These are phyloP conservation scores for Bipolaris cookei DNA, from an alignment of 2,329 filamentous ascomycete genomes.

Conservation along the genomic window DNA sequence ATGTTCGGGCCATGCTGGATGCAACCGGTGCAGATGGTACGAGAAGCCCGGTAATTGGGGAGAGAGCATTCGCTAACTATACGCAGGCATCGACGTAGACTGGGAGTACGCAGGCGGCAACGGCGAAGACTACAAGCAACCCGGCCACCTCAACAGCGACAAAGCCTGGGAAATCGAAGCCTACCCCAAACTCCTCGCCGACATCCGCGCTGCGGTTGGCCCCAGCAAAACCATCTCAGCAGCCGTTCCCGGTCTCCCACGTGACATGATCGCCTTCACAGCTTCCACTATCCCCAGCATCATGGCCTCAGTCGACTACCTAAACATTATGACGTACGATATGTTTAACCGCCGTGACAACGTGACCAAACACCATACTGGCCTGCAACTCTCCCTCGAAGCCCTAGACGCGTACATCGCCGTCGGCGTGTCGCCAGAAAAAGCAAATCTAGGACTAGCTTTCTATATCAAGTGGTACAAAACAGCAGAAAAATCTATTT, in stretches of 20 bases:
- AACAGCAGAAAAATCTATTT: constrained; percentile 55
- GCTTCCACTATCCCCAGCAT: constrained; percentile 63
- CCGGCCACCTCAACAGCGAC: constrained; percentile 60
- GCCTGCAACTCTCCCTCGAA: constrained; percentile 61
- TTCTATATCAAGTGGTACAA: constrained; percentile 73
- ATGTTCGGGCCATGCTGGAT: constrained; percentile 68
- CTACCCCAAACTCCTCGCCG: constrained; percentile 67
- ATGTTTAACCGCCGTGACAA: constrained; percentile 72
- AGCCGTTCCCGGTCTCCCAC: constrained; percentile 67
- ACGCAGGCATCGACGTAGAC: constrained; percentile 62
- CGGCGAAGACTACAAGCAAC: constrained; percentile 68
- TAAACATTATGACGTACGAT: constrained; percentile 76
- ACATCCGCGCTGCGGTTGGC: constrained; percentile 65
- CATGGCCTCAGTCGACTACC: constrained; percentile 65
- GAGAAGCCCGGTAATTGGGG: constrained; percentile 35
- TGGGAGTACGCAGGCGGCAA: constrained; percentile 72
- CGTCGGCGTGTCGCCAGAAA: constrained; percentile 60
- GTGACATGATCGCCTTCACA: constrained; percentile 72
- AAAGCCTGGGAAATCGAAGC: constrained; percentile 67
- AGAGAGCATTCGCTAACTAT: not conserved
- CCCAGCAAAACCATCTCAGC: constrained; percentile 66
- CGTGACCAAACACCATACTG: constrained; percentile 68
- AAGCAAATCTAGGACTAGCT: constrained; percentile 69
- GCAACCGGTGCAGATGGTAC: constrained; percentile 66
- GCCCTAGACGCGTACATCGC: constrained; percentile 65